Conservation (phyloP, 2,329 filamentous ascomycete genomes). For the Talaromyces sp. region DNA sequence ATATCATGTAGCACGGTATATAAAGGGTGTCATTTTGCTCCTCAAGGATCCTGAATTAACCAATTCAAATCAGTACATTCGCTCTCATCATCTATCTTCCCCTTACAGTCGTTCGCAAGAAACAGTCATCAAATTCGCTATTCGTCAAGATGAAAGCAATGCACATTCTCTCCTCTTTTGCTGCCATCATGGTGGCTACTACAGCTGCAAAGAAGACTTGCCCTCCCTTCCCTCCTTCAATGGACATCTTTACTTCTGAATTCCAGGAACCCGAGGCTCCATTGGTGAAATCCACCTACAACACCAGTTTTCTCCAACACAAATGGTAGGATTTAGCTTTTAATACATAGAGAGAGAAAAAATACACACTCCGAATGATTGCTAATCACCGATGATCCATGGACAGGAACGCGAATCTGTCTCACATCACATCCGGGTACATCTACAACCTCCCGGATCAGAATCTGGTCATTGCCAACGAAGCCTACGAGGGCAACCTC, state of each 20-base stretch:
- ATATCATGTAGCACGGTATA: not conserved
- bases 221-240: conserved; percentile 15
- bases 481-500: conserved; percentile 26
- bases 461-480: conserved; percentile 27
- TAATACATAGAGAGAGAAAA: too few species aligned
- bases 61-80: not conserved
- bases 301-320: conserved; percentile 35
- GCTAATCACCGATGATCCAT: conserved; percentile 6
- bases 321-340: conserved; percentile 28
- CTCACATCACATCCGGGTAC: conserved; percentile 35
- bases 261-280: conserved; percentile 34
- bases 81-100: not conserved
- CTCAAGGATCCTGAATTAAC: not conserved
- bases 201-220: conserved; percentile 1
- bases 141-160: not conserved
- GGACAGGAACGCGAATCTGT: conserved; percentile 35
- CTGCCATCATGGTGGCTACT: not conserved
- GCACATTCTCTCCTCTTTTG: not conserved
- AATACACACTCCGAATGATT: not conserved
- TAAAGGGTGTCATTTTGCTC: not conserved
- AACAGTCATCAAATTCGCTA: not conserved
- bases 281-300: conserved; percentile 27
- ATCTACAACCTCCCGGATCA: conserved; percentile 33
- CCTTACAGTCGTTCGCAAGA: not conserved
- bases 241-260: conserved; percentile 24